Base-by-base conservation (phyloP, 1,139 yeast genomes). In the Hansenula sp. region DNA sequence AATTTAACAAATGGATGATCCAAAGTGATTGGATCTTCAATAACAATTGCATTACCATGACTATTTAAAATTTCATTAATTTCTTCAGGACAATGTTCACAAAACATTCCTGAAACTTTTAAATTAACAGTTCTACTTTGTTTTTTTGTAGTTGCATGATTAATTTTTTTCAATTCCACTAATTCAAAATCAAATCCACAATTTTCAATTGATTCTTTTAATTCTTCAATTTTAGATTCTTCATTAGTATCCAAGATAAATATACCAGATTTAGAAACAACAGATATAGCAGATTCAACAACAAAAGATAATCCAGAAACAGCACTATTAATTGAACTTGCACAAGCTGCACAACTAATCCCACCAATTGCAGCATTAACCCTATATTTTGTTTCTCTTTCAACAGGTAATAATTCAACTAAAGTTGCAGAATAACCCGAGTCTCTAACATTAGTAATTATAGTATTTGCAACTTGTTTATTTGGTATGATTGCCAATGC, bases 341-440 rank as follows among this genome's bases (percentile, higher is more conserved):
- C 77, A 58, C 94, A 84, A 0, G 88, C 77, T 6, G 85, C 79
- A 62, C 92, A 84, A 0, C 89, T 78, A 61, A 84, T 82, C 5
- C 92, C 92, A 4, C 82, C 85, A 38, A 84, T 75, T 0, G 77
- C 62, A 2, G 87, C 88, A 9, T 69, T 65, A 8, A 82, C 73
- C 51, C 71, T 74, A 46, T 69, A 72, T 44, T 68, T 50, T 7
- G 44, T 35, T 2, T 75, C 63, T 34, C 74, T 64, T 30, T 69
- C 70, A 4, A 80, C 71, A 0, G 88, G 89, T 24, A 79, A 55
- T 4, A 82, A 66, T 48, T 82, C 89, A 4, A 77, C 57, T 17
- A 83, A 61, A 20, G 69, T 71, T 40, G 82, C 75, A 12, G 72
- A 74, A 51, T 73, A 82, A 0, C 90, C 89, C 2, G 68, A 54